phyloP scores from a whole-genome alignment of 2,329 filamentous ascomycete genomes.

The Capronia coronata region DNA sequence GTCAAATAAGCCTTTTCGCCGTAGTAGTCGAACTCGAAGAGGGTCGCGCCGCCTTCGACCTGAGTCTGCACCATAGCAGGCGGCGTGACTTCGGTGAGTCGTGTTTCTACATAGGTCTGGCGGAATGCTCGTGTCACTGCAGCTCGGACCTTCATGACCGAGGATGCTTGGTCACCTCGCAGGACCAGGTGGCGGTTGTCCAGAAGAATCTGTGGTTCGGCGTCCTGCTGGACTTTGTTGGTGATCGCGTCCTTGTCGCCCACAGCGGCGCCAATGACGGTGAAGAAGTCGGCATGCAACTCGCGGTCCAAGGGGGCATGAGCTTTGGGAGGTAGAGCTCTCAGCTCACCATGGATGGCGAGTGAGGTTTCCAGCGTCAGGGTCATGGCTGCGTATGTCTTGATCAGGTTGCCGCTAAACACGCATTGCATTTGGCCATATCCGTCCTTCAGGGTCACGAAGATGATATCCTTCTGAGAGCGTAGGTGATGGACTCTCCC shows the following conservation, averaged over 20 bases:
- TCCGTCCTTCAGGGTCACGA: constrained; percentile 79
- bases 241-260: constrained; percentile 87
- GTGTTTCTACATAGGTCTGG: constrained; percentile 67
- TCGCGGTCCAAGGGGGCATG: constrained; percentile 79
- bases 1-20: constrained; percentile 87
- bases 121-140: constrained; percentile 75
- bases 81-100: constrained; percentile 75
- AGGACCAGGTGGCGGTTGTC: constrained; percentile 80
- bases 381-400: constrained; percentile 85
- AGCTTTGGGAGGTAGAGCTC: constrained; percentile 68
- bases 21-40: constrained; percentile 88
- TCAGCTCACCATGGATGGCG: constrained; percentile 75
- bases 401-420: constrained; percentile 71
- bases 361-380: constrained; percentile 84
- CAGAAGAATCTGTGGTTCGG: constrained; percentile 66
- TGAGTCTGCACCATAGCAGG: constrained; percentile 92
- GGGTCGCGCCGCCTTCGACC: constrained; percentile 84
- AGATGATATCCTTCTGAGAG: constrained; percentile 76
- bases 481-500: constrained; percentile 78
- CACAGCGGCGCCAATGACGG: constrained; percentile 69
- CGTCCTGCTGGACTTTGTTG: constrained; percentile 65
- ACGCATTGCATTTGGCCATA: constrained; percentile 82
- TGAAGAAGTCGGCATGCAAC: constrained; percentile 83
- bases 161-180: constrained; percentile 74
- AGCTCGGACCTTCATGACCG: constrained; percentile 80